Evolutionary conservation across 176 grass and related monocot species (phyloP), one percentile per base, ranked within the genome.

Genomic region (Calamus simplicifolius): DNA sequence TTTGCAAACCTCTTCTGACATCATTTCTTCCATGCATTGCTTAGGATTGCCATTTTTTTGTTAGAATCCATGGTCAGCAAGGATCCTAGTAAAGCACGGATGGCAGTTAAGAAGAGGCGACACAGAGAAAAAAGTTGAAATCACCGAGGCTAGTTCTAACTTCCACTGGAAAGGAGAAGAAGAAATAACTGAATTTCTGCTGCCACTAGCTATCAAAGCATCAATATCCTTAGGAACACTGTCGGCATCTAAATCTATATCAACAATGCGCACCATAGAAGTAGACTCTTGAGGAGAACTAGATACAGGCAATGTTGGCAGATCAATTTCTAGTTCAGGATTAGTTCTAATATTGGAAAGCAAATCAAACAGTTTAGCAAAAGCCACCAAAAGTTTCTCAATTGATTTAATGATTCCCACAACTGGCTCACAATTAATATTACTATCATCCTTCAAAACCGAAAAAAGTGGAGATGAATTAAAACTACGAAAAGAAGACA

Each of bases 211-310:
- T 29, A 21, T 68, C 29, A 78, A 23, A 74, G 73, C 53, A 87
- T 90, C 86, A 57, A 75, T 56, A 69, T 83, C 78, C 49, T 78
- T 69, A 64, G 77, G 72, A 73, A 13, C 14, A 52, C 74, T 77
- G 67, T 55, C 69, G 52, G 69, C 76, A 86, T 95, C 90, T 54
- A 95, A 75, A 61, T 95, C 85, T 75, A 95, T 78, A 75, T 95
- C 90, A 66, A 80, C 79, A 62, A 89, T 73, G 65, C 55, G 78
- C 59, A 48, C 57, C 61, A 53, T 85, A 63, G 51, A 67, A 70
- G 77, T 56, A 51, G 69, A 29, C 53, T 82, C 86, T 6, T 85
- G 77, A 27, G 43, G 60, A 53, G 64, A 81, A 58, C 79, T 78
- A 57, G 58, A 75, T 60, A 69, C 53, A 64, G 74, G 72, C 59